Evolutionary conservation across 371 early-diverging fungal species (phyloP).

Genomic region (Coemansia sp.): DNA sequence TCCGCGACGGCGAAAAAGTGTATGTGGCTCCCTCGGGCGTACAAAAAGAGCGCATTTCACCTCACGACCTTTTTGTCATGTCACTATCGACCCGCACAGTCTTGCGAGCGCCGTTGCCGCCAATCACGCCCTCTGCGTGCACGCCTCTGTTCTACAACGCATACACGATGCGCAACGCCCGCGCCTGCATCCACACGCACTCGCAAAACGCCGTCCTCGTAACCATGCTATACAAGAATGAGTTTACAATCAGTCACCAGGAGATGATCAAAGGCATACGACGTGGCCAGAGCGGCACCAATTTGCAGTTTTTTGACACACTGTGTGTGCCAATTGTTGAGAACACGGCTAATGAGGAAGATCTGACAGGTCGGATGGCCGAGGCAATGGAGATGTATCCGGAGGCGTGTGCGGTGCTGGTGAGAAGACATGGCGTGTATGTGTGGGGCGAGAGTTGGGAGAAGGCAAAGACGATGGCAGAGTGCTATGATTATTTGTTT

Average conservation of each 20-base stretch:
- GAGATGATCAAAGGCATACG: conserved; percentile 99
- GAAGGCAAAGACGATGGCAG: conserved; percentile 96
- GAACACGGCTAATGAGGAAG: conserved; percentile 93
- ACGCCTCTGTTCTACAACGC: conserved; percentile 94
- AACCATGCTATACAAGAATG: conserved; percentile 73
- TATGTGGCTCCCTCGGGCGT: conserved; percentile 92
- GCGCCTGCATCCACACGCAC: conserved; percentile 96
- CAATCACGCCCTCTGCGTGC: conserved; percentile 80
- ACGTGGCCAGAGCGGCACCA: conserved; percentile 65
- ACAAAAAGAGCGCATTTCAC: conserved; percentile 90
- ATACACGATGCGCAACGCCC: conserved; percentile 83
- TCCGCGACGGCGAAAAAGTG: conserved; percentile 74
- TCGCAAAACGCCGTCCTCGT: conserved; percentile 94
- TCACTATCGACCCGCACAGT: conserved; percentile 60
- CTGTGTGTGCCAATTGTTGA: conserved; percentile 93
- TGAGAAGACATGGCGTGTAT: conserved; percentile 86
- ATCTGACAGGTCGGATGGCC: conserved; percentile 89
- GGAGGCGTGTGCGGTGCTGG: conserved; percentile 93
- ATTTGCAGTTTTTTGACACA: conserved; percentile 75
- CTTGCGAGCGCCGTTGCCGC: conserved; percentile 67
- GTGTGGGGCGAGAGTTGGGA: conserved; percentile 97
- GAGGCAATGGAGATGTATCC: conserved; percentile 86
- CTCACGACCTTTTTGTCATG: conserved; percentile 84
- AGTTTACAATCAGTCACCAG: conserved; percentile 88
- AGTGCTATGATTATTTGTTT: conserved; percentile 97